Evolutionary conservation across 2,329 filamentous ascomycete species (phyloP).

Genomic region (Scorias spongiosa): DNA sequence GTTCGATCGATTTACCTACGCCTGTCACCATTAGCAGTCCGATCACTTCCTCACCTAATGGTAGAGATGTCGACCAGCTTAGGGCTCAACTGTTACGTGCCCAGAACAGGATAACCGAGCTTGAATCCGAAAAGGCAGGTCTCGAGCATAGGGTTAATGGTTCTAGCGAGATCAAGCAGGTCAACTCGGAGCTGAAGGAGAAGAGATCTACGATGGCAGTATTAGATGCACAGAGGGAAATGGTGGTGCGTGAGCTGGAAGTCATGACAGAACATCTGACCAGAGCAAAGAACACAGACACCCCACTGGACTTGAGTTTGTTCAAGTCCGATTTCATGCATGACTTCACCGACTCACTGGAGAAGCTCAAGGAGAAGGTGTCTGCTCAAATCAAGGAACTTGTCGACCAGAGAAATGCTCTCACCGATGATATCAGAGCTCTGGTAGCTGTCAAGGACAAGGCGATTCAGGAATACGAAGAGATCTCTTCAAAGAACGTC

Average conservation of each 20-base stretch:
- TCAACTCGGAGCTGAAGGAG: slow-evolving; percentile 77
- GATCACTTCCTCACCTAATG: slow-evolving; percentile 35
- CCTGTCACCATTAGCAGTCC: slow-evolving; percentile 15
- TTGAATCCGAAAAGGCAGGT: slow-evolving; percentile 60
- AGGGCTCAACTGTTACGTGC: slow-evolving; percentile 66
- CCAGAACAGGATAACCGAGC: slow-evolving; percentile 71
- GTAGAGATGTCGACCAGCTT: slow-evolving; percentile 27
- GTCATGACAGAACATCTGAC: slow-evolving; percentile 80
- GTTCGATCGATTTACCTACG: slow-evolving; percentile 23
- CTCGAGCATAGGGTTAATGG: slow-evolving; percentile 39
- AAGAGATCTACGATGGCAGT: slow-evolving; percentile 94
- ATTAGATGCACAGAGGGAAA: slow-evolving; percentile 84
- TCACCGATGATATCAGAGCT: slow-evolving; percentile 72
- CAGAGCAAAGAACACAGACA: slow-evolving; percentile 66
- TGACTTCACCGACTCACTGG: slow-evolving; percentile 46
- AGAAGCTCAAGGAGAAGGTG: slow-evolving; percentile 67
- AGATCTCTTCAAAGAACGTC: slow-evolving; percentile 83
- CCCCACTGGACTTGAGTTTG: slow-evolving; percentile 63
- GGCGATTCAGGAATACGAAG: slow-evolving; percentile 88
- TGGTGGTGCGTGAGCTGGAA: slow-evolving; percentile 84
- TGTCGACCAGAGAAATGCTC: slow-evolving; percentile 69
- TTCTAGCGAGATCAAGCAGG: slow-evolving; percentile 50
- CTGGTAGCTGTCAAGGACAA: slow-evolving; percentile 79
- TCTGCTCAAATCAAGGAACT: slow-evolving; percentile 66
- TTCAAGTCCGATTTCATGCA: slow-evolving; percentile 46